Percentiles rank a stretch among this genome's conserved stretches.
Evolutionary conservation across 2,329 filamentous ascomycete genomes (phyloP).

Genomic region (Neofusicoccum sp.): DNA sequence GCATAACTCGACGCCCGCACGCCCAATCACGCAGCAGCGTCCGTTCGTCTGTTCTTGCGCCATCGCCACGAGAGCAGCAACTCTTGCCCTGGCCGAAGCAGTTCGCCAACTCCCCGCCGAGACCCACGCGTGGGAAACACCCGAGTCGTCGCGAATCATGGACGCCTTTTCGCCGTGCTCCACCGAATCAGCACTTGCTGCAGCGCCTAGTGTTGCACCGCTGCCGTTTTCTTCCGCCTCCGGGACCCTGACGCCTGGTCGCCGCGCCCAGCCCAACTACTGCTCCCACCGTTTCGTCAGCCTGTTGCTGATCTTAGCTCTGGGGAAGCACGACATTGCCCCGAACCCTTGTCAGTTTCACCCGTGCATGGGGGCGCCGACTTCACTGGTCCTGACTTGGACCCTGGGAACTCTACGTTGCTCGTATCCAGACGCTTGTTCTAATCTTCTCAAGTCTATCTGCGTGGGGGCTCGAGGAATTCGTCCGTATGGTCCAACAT

Average conservation of each 20-base stretch:
- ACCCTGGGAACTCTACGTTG: background rate
- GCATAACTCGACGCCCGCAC: background rate
- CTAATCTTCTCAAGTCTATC: too few relatives aligned
- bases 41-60: background rate
- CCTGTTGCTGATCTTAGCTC: background rate
- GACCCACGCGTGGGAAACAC: too few relatives aligned
- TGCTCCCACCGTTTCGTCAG: background rate
- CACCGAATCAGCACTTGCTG: background rate
- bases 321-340: background rate
- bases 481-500: background rate
- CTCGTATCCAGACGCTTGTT: too few relatives aligned
- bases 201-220: background rate
- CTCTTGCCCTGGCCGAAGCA: background rate
- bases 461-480: too few relatives aligned
- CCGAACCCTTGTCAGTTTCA: slow-evolving; percentile 1
- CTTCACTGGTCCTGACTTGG: background rate
- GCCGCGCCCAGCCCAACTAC: background rate
- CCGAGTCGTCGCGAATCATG: background rate
- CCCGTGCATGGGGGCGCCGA: background rate
- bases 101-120: too few relatives aligned
- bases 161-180: background rate
- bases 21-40: background rate
- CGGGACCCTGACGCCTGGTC: background rate
- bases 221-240: slow-evolving; percentile 7
- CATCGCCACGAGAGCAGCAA: background rate